A percentile compares a stretch with the other conserved stretches of the same genome.
phyloP scores from a whole-genome alignment of 2,329 filamentous ascomycete genomes.

The Monosporascus ibericus region DNA sequence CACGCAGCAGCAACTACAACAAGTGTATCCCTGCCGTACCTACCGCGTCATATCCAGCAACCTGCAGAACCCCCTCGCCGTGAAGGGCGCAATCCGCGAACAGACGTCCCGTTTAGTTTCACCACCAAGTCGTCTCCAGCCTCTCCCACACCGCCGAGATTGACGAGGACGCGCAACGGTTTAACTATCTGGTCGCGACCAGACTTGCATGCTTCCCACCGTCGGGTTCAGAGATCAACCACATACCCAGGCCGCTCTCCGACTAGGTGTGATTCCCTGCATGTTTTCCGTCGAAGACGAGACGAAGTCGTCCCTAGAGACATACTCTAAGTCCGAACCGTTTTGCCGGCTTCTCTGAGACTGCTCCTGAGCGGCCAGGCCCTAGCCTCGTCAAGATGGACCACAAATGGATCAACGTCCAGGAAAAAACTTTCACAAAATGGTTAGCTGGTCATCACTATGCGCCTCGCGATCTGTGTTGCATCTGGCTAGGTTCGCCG shows the following conservation, averaged over 20 bases:
- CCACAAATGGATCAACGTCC: constrained; percentile 69
- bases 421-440: constrained; percentile 99
- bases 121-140: background rate
- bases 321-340: constrained; percentile 32
- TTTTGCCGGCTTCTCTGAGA: constrained; percentile 36
- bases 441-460: constrained; percentile 50
- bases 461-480: background rate
- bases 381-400: constrained; percentile 53
- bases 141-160: constrained; percentile 15
- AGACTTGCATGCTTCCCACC: constrained; percentile 40
- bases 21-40: background rate
- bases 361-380: constrained; percentile 39
- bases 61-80: constrained; percentile 12
- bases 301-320: constrained; percentile 27
- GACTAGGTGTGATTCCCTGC: constrained; percentile 17
- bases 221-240: constrained; percentile 36
- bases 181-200: constrained; percentile 14
- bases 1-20: background rate
- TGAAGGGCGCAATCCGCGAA: constrained; percentile 6
- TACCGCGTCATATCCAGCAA: background rate
- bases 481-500: background rate
- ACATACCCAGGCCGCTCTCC: constrained; percentile 26
- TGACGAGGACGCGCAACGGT: constrained; percentile 13
- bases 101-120: background rate
- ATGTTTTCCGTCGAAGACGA: constrained; percentile 15